Conservation (phyloP, 2,329 filamentous ascomycete genomes). For the Alternaria brassicae region DNA sequence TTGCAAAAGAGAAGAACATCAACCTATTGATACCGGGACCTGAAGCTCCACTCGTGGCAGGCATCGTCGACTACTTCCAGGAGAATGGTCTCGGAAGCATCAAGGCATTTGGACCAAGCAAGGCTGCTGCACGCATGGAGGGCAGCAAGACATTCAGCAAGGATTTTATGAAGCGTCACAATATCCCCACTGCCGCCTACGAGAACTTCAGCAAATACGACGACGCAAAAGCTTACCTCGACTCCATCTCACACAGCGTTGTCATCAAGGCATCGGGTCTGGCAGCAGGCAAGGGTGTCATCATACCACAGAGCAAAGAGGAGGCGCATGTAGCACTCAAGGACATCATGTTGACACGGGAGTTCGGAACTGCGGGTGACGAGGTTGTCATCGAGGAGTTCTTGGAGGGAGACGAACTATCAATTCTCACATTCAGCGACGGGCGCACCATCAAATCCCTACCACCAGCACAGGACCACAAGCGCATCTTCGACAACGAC, state of each 20-base stretch:
- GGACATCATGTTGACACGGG: slow-evolving; percentile 87
- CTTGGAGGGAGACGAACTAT: slow-evolving; percentile 88
- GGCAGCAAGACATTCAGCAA: slow-evolving; percentile 98
- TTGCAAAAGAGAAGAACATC: slow-evolving; percentile 75
- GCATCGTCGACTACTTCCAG: slow-evolving; percentile 81
- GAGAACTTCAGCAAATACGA: slow-evolving; percentile 85
- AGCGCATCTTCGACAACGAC: slow-evolving; percentile 90
- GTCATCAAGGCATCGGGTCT: slow-evolving; percentile 95
- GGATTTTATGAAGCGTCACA: slow-evolving; percentile 93
- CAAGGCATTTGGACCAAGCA: slow-evolving; percentile 83
- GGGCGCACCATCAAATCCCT: slow-evolving; percentile 83
- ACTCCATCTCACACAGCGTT: slow-evolving; percentile 45
- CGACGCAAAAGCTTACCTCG: slow-evolving; percentile 74
- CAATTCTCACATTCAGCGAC: slow-evolving; percentile 89
- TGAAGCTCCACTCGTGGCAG: slow-evolving; percentile 91
- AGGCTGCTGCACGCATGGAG: slow-evolving; percentile 86
- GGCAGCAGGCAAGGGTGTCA: slow-evolving; percentile 94
- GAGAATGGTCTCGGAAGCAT: slow-evolving; percentile 62
- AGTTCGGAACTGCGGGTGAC: slow-evolving; percentile 85
- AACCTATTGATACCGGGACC: slow-evolving; percentile 90
- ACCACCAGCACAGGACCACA: slow-evolving; percentile 95
- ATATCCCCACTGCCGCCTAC: slow-evolving; percentile 90
- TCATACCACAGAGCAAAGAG: slow-evolving; percentile 80
- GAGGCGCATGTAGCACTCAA: slow-evolving; percentile 83
- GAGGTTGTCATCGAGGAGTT: slow-evolving; percentile 97